Conservation (phyloP, 2,329 filamentous ascomycete species). For the Aspergillus udagawae region DNA sequence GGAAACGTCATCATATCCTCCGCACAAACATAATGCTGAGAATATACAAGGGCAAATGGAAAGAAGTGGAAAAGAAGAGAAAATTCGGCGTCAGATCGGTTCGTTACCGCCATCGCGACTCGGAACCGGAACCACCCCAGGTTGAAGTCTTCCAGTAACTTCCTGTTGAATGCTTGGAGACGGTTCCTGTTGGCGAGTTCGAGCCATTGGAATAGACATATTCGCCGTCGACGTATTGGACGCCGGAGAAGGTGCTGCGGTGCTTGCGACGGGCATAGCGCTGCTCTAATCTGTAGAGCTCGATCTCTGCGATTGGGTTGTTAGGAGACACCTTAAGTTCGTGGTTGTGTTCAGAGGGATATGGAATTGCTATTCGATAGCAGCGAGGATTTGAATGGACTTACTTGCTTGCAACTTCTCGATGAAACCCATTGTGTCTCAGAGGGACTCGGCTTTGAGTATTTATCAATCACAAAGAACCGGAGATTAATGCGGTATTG, state of each 20-base stretch:
- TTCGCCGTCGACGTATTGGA: conserved; percentile 91
- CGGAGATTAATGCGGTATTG: background rate
- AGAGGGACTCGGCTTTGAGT: background rate
- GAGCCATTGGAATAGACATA: conserved; percentile 66
- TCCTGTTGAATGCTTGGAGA: conserved; percentile 38
- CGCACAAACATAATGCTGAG: conserved; percentile 20
- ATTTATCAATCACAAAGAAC: background rate
- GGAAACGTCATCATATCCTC: conserved; percentile 16
- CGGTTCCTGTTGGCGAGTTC: conserved; percentile 33
- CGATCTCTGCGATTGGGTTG: conserved; percentile 53
- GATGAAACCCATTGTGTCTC: conserved; percentile 45
- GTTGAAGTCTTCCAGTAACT: conserved; percentile 28
- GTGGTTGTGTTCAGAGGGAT: background rate
- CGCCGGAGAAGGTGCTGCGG: conserved; percentile 83
- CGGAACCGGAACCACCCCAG: conserved; percentile 23
- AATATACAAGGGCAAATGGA: conserved; percentile 10
- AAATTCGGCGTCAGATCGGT: conserved; percentile 1
- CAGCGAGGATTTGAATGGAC: conserved; percentile 18
- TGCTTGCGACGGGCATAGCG: conserved; percentile 89
- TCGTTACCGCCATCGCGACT: conserved; percentile 27
- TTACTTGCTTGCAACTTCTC: conserved; percentile 50
- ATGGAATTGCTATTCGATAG: background rate
- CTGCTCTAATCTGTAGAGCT: conserved; percentile 93
- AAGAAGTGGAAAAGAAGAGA: conserved; percentile 1
- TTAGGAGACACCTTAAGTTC: conserved; percentile 4